phyloP scores from a whole-genome alignment of 192 early-diverging fungal species.

The Coemansia sp. region DNA sequence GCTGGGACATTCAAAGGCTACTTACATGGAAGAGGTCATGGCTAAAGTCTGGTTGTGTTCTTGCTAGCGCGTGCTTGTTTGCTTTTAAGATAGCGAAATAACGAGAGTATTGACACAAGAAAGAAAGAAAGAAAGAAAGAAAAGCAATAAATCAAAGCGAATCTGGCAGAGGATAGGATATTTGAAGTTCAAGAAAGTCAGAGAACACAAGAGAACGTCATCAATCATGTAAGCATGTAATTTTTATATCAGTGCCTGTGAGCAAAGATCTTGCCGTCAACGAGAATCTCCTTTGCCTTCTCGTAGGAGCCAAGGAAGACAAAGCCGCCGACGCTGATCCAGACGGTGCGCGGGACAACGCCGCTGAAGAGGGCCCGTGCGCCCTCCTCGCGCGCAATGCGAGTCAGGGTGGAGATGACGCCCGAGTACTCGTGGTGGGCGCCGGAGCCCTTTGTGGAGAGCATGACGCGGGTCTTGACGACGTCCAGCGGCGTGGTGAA shows the following conservation, averaged over 20 bases:
- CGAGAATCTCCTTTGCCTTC: slow-evolving; percentile 57
- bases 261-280: slow-evolving; percentile 29
- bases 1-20: slow-evolving; percentile 5
- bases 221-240: too few relatives aligned
- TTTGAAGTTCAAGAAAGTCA: not conserved
- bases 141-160: not conserved
- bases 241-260: too few relatives aligned
- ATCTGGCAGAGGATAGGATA: too few relatives aligned
- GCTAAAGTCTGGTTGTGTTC: not conserved
- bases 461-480: slow-evolving; percentile 94
- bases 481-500: slow-evolving; percentile 96
- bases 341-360: slow-evolving; percentile 88
- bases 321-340: slow-evolving; percentile 94
- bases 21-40: slow-evolving; percentile 25
- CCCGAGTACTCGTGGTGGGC: slow-evolving; percentile 63
- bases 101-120: not conserved
- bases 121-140: not conserved
- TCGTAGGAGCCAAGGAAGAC: slow-evolving; percentile 98
- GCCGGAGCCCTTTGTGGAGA: slow-evolving; percentile 61
- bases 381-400: slow-evolving; percentile 81
- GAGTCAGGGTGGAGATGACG: slow-evolving; percentile 67
- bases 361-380: slow-evolving; percentile 77
- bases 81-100: not conserved
- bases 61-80: too few relatives aligned
- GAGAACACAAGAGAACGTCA: not conserved